Conservation (phyloP, 2,329 filamentous ascomycete species). For the Ophiostoma quercus region DNA sequence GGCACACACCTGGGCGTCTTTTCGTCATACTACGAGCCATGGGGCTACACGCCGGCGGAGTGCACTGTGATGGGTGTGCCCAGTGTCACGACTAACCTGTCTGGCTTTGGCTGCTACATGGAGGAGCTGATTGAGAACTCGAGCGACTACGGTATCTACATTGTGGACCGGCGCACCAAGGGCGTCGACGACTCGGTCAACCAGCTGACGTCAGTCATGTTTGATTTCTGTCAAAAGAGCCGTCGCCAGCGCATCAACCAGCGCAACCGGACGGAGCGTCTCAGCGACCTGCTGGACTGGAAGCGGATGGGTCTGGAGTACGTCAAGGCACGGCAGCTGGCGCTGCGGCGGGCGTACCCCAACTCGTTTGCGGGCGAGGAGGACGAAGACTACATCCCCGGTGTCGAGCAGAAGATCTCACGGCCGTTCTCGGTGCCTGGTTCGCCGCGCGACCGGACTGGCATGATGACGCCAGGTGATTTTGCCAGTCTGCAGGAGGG, state of each 20-base stretch:
- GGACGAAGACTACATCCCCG: conserved; percentile 85
- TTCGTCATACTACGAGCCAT: conserved; percentile 96
- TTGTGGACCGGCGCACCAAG: conserved; percentile 91
- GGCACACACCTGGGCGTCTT: conserved; percentile 95
- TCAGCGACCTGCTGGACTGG: conserved; percentile 95
- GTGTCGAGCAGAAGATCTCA: conserved; percentile 91
- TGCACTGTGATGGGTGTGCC: conserved; percentile 99
- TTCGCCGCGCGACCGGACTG: conserved; percentile 80
- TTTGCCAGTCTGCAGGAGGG: conserved; percentile 96
- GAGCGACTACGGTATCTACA: conserved; percentile 97
- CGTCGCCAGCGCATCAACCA: conserved; percentile 97
- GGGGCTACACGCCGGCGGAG: conserved; percentile 97
- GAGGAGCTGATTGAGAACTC: conserved; percentile 98
- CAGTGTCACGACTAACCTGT: conserved; percentile 95
- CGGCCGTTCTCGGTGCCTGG: conserved; percentile 90
- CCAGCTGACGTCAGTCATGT: conserved; percentile 88
- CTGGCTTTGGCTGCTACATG: conserved; percentile 99
- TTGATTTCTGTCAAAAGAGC: conserved; percentile 88
- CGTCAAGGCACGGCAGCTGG: conserved; percentile 91
- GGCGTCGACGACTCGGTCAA: conserved; percentile 97
- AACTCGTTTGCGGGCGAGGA: conserved; percentile 74
- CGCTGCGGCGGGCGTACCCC: conserved; percentile 86
- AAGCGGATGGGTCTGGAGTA: conserved; percentile 99
- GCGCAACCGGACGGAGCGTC: conserved; percentile 88
- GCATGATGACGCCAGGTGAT: conserved; percentile 99